Evolutionary conservation across 257 asterid genomes (phyloP), one percentile per base, ranked within the genome.

Genomic region (Scutellaria barbata): DNA sequence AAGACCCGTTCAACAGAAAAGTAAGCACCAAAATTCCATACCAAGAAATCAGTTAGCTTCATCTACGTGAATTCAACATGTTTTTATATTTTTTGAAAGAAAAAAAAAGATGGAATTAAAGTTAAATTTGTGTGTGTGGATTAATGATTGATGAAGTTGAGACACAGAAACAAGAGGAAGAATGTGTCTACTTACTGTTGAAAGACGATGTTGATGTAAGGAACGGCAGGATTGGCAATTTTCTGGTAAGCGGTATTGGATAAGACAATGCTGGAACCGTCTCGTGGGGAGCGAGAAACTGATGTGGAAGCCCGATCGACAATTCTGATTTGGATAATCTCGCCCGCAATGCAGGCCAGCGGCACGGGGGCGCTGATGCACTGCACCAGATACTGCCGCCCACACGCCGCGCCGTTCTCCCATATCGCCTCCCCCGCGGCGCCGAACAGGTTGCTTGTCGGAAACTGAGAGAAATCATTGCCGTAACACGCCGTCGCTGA

Each of bases 381-480:
- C 72, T 78, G 77, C 47, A 89, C 87, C 76, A 85, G 12, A 43
- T 92, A 92, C 77, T 83, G 88, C 67, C 98, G 82, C 48, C 98
- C 98, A 46, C 96, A 90, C 1, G 95, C 85, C 0, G 96, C 96
- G 4, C 96, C 92, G 16, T 88, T 83, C 73, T 90, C 96, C 96
- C 96, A 88, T 7, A 86, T 69, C 60, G 90, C 94, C 71, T 88
- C 96, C 2, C 96, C 92, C 0, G 90, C 96, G 3, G 98, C 95
- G 10, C 86, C 96, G 25, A 90, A 90, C 8, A 82, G 68, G 66
- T 82, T 81, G 86, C 81, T 88, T 45, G 85, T 40, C 30, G 98
- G 96, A 9, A 92, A 86, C 58, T 84, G 86, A 1, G 92, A 63
- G n/a, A 45, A 12, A 45, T 88, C 96, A 0, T 10, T 59, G 37